These are phyloP conservation scores for Paramarasmius palmivorus DNA, from an alignment of 1,284 basidiomycete species.

Conservation along the genomic window DNA sequence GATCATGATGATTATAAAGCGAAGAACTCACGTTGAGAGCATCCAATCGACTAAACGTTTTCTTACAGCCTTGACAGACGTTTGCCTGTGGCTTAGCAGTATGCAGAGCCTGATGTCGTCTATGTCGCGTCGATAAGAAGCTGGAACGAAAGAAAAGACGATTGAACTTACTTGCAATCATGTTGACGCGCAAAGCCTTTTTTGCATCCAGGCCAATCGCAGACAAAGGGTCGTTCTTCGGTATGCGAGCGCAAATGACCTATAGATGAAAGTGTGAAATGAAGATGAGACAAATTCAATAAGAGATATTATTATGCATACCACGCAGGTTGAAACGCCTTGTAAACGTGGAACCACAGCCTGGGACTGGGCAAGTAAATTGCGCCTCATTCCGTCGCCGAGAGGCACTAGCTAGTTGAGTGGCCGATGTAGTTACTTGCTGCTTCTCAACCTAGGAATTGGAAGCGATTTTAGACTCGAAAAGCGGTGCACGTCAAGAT, in stretches of 20 bases:
- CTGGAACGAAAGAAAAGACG: slow-evolving; percentile 10
- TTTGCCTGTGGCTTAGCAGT: slow-evolving; percentile 83
- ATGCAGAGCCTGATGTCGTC: slow-evolving; percentile 87
- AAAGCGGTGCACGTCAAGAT: neutral
- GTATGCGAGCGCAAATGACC: slow-evolving; percentile 97
- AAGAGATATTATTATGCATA: slow-evolving; percentile 32
- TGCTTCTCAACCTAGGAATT: slow-evolving; percentile 76
- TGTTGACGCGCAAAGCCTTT: slow-evolving; percentile 95
- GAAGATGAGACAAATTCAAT: slow-evolving; percentile 21
- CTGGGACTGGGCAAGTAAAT: slow-evolving; percentile 92
- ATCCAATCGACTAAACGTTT: slow-evolving; percentile 92
- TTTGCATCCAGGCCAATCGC: slow-evolving; percentile 90
- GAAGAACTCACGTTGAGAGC: slow-evolving; percentile 82
- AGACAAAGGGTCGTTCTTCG: slow-evolving; percentile 92
- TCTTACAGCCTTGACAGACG: slow-evolving; percentile 89
- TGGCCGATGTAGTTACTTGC: slow-evolving; percentile 94
- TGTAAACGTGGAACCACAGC: slow-evolving; percentile 94
- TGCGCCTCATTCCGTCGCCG: slow-evolving; percentile 88
- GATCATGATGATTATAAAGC: slow-evolving; percentile 19
- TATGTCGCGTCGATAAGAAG: slow-evolving; percentile 27
- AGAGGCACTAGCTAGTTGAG: slow-evolving; percentile 88
- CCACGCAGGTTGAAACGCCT: slow-evolving; percentile 83
- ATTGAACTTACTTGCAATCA: slow-evolving; percentile 83
- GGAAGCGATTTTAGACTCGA: neutral
- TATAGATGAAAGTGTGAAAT: slow-evolving; percentile 32